These are phyloP conservation scores for Candida sp. DNA, from an alignment of 1,139 yeast species.

Conservation along the genomic window DNA sequence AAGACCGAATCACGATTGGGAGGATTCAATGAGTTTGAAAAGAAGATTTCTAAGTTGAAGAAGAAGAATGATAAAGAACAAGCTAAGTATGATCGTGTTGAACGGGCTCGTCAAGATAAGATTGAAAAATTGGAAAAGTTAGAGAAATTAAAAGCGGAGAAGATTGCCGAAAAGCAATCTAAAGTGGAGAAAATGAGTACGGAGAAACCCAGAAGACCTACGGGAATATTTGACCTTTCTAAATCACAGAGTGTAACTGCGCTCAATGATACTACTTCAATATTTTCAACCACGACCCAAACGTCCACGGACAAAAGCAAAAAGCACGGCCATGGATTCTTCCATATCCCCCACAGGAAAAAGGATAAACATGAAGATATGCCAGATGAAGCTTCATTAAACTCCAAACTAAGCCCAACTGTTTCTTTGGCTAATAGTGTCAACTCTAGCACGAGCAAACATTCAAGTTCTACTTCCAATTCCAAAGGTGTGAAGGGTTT, in stretches of 20 bases:
- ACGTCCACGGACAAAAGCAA: slow-evolving; percentile 5
- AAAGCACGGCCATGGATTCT: slow-evolving; percentile 22
- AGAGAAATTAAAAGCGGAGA: slow-evolving; percentile 13
- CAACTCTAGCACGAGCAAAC: slow-evolving; percentile 15
- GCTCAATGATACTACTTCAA: slow-evolving; percentile 6
- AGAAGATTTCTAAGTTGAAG: slow-evolving; percentile 3
- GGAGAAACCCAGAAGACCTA: slow-evolving; percentile 21
- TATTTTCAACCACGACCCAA: slow-evolving; percentile 10
- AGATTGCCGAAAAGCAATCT: slow-evolving; percentile 29
- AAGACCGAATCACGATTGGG: slow-evolving; percentile 19
- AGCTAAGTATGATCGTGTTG: slow-evolving; percentile 2
- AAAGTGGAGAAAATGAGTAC: slow-evolving; percentile 27
- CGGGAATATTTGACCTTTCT: slow-evolving; percentile 19
- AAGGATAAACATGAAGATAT: slow-evolving; percentile 12
- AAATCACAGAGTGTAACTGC: slow-evolving; percentile 10
- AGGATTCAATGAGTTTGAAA: slow-evolving; percentile 5
- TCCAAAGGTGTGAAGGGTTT: slow-evolving; percentile 13
- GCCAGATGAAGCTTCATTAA: slow-evolving; percentile 8
- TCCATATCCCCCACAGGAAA: slow-evolving; percentile 16
- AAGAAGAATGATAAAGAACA: slow-evolving; percentile 4
- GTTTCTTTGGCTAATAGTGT: slow-evolving; percentile 16
- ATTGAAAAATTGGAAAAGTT: not conserved
- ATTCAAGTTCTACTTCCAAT: slow-evolving; percentile 8
- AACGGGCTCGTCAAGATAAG: slow-evolving; percentile 1
- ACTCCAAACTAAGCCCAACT: slow-evolving; percentile 10